Evolutionary conservation across 768 basidiomycete genomes (phyloP), one percentile per base, ranked within the genome.

Genomic region (Russula ochroleuca): DNA sequence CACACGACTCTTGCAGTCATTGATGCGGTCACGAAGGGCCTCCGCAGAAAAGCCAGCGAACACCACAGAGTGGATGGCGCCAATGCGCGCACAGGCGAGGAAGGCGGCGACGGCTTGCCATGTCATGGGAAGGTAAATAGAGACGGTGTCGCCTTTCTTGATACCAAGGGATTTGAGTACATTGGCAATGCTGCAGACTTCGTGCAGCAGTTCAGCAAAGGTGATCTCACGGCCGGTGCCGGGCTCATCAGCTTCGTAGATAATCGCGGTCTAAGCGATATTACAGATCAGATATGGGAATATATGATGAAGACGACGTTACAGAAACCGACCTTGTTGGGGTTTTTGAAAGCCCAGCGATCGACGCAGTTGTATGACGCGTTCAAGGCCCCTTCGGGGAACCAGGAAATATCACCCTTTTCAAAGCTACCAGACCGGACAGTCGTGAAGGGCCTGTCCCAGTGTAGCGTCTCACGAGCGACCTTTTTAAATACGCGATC

Each of bases 281-380:
- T 37, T 2, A 38, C 15, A 13, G 14, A 49, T 56, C 43, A 47
- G 56, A 19, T 23, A 33, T 15, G 13, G 35, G 37, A 25, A n/a
- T n/a, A n/a, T 25, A 28, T 1, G 37, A 40, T 19, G 21, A 63
- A 47, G 49, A 25, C 14, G 25, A 49, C 25, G 25, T 11, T 11
- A 47, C n/a, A 37, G 51, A n/a, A 28, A 33, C 43, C 8, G 62
- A 85, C 89, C 78, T 85, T 87, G 74, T 97, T 78, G 0, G 96
- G 97, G 71, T 94, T 78, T 72, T 86, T 84, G 78, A 88, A 94
- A 17, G 92, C 96, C 88, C 93, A 95, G 61, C 96, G 85, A 74
- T 99, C 97, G 55, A 99, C 92, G 71, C 94, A 96, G 76, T 99
- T 99, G 81, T 98, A 98, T 10, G 93, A 86, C 1, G 88, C 96